Evolutionary conservation across 305 asterid species (phyloP).

Genomic region (Euphrasia arctica): DNA sequence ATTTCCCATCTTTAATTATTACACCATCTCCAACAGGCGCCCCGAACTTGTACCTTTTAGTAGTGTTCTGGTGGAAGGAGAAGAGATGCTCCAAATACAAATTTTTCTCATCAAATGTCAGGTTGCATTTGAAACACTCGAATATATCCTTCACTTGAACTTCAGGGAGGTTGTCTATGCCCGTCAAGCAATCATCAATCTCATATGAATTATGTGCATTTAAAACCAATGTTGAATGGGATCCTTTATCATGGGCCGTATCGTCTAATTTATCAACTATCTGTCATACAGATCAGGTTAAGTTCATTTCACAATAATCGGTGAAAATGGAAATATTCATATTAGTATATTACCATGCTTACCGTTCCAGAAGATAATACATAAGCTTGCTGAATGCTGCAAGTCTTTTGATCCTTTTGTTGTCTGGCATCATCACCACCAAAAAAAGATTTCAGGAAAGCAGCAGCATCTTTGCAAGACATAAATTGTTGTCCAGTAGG

Average conservation of each 20-base stretch:
- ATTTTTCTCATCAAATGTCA: conserved; percentile 65
- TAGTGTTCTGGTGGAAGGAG: conserved; percentile 76
- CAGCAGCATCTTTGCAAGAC: conserved; percentile 87
- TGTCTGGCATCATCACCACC: conserved; percentile 37
- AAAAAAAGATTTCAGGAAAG: conserved; percentile 64
- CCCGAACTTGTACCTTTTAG: conserved; percentile 69
- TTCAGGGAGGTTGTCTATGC: conserved; percentile 82
- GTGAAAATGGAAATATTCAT: conserved; percentile 11
- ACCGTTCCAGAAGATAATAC: conserved; percentile 47
- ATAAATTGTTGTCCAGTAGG: conserved; percentile 79
- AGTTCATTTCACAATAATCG: conserved; percentile 23
- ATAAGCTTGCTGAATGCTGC: conserved; percentile 42
- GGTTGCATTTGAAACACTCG: conserved; percentile 79
- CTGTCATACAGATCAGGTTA: conserved; percentile 42
- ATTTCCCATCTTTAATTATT: conserved; percentile 75
- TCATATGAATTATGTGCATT: conserved; percentile 35
- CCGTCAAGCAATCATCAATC: conserved; percentile 45
- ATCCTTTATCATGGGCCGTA: conserved; percentile 28
- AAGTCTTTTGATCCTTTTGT: conserved; percentile 42
- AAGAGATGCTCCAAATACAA: conserved; percentile 79
- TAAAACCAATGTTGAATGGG: conserved; percentile 38
- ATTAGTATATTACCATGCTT: conserved; percentile 34
- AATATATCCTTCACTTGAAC: conserved; percentile 77
- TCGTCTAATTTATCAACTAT: conserved; percentile 34
- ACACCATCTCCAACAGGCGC: conserved; percentile 74